Base-by-base conservation (phyloP, 2,329 filamentous ascomycete genomes). In the Cordyceps cateniannulata region DNA sequence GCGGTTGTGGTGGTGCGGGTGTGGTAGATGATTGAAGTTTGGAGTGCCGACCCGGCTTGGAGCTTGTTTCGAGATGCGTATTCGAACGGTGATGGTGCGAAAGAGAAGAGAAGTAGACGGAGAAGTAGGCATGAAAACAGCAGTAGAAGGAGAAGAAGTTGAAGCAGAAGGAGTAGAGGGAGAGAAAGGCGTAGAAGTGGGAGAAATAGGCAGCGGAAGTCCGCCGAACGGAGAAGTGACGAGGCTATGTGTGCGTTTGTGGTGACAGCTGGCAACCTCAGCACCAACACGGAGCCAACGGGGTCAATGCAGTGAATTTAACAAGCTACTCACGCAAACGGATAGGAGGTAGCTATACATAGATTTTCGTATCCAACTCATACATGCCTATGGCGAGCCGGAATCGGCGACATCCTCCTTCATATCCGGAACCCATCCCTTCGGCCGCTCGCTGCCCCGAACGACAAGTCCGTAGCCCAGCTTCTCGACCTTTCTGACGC, bases 401-500 rank as follows among this genome's bases (percentile, higher is more conserved):
- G 68, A 67, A 44, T 70, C 70, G 1, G 65, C 68, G 7, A 65
- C 69, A 38, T 75, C 73, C 16, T 75, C 73, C 65, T 72, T 74
- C 70, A 90, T 73, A 70, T 96, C 93, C 4, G 93, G 93, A 70
- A 95, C 83, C 93, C 93, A 98, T 0, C 93, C 93, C 70, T 89
- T 90, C 0, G 93, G 93, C 64, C 92, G 79, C 78, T 99, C 95
- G 57, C 88, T 90, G 0, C 93, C 93, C 57, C 95, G 81, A 24
- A 99, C 90, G 32, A 88, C 85, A 66, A 97, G 84, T 4, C 92
- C 91, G 73, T 98, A 99, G 32, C 92, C 86, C 25, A 93, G 84
- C 66, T 85, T 87, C 81, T 99, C 95, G 12, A 99, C 95, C 80
- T 99, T 99, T 70, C 89, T 87, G 27, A 99, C 92, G 72, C 91